Base-by-base conservation (phyloP, 345 rosid genomes). In the Isatis tinctoria region DNA sequence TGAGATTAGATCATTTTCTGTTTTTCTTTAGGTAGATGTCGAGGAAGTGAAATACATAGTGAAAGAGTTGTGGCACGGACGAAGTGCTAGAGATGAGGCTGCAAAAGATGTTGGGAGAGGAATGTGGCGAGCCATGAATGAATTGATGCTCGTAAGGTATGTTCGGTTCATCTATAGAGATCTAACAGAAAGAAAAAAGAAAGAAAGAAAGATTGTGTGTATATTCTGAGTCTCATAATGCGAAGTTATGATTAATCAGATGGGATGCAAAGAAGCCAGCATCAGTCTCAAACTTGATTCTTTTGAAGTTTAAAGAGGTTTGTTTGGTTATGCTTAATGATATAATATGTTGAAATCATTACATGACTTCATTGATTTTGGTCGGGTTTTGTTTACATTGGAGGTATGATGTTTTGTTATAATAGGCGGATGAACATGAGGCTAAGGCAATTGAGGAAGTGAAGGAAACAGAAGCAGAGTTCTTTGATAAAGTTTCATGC, bases 1-100 rank as follows among this genome's bases (percentile, higher is more conserved):
- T 52, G 14, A 48, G 14, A 17, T 43, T 30, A 44, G 16, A 10
- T 12, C 40, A 44, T 5, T 14, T 54, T 43, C 18, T 8, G 6
- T 78, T 52, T 47, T 45, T 44, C 18, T 72, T 16, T 70, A 94
- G 98, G 96, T 91, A 30, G 97, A 90, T 81, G 83, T 83, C 59
- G 96, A 94, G 81, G 98, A 94, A 80, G 96, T 94, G 63, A 86
- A 73, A 84, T 94, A 88, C 57, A 36, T 91, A 74, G 93, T 73
- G 30, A 94, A 90, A 79, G 98, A 94, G 81, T 76, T 94, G 78
- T 94, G 97, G 97, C n/a, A n/a, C n/a, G n/a, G n/a, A n/a, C n/a
- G n/a, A n/a, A n/a, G n/a, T n/a, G n/a, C 85, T 4, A 85, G 92
- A 78, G 93, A 91, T 62, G 72, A 77, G 40, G 74, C 72, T 62